These are phyloP conservation scores for Sporothrix variecibatus DNA, from an alignment of 2,329 filamentous ascomycete species.

Conservation along the genomic window DNA sequence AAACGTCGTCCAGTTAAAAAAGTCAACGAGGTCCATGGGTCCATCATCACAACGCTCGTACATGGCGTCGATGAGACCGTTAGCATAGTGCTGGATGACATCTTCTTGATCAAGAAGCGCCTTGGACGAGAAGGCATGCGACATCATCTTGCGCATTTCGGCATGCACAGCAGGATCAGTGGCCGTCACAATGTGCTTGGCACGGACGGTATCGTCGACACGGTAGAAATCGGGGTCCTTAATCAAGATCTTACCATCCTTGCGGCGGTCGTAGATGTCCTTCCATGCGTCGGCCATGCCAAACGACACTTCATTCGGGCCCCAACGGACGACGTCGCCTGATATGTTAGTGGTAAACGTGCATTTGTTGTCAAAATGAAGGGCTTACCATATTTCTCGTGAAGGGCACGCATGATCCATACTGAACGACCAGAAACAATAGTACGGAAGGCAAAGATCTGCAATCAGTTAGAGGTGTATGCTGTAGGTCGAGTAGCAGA, in stretches of 20 bases:
- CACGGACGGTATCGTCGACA: neutral
- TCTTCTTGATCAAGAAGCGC: neutral
- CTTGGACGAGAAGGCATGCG: neutral
- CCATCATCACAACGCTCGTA: neutral
- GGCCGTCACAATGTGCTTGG: neutral
- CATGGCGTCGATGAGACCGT: neutral
- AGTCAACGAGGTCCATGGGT: slow-evolving; percentile 1
- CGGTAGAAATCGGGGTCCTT: neutral
- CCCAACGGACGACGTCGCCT: neutral
- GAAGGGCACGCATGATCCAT: neutral
- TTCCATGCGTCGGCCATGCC: neutral
- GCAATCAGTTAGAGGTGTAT: too few species aligned
- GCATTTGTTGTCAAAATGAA: neutral
- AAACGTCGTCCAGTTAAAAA: slow-evolving; percentile 3
- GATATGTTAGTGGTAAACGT: neutral
- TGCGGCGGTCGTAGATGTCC: neutral
- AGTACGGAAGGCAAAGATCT: neutral
- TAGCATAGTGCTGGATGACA: neutral
- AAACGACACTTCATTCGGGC: neutral
- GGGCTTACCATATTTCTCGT: neutral
- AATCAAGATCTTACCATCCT: neutral
- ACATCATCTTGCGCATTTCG: slow-evolving; percentile 7
- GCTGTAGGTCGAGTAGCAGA: too few species aligned
- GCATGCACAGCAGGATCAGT: neutral
- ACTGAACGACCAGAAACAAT: neutral